Conservation (phyloP, 805 yeast species). For the Schwanniomyces polymorphus region DNA sequence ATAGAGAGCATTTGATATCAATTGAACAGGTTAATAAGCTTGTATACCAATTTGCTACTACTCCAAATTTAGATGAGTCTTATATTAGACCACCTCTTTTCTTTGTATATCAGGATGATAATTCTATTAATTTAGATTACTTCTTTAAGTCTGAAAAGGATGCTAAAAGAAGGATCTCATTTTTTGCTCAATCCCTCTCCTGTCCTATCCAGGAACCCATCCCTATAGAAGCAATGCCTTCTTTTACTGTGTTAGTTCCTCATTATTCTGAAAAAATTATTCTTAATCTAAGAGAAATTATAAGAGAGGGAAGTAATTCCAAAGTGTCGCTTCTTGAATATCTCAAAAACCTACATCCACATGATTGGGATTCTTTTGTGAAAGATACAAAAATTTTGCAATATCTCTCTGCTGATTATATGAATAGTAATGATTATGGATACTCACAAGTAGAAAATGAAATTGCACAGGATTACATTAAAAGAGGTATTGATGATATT, state of each 20-base stretch:
- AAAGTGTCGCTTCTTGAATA: slow-evolving; percentile 71
- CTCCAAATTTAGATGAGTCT: slow-evolving; percentile 19
- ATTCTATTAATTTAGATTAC: slow-evolving; percentile 30
- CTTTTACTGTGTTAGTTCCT: slow-evolving; percentile 52
- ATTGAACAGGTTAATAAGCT: slow-evolving; percentile 40
- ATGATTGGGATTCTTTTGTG: slow-evolving; percentile 82
- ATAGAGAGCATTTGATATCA: slow-evolving; percentile 39
- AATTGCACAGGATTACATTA: slow-evolving; percentile 19
- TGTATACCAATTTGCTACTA: slow-evolving; percentile 24
- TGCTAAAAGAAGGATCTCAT: slow-evolving; percentile 52
- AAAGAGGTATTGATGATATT: slow-evolving; percentile 53
- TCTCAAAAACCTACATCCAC: slow-evolving; percentile 65
- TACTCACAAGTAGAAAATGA: not conserved
- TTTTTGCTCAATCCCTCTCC: slow-evolving; percentile 54
- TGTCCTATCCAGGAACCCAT: slow-evolving; percentile 49
- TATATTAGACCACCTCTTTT: slow-evolving; percentile 43
- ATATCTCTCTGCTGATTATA: slow-evolving; percentile 6
- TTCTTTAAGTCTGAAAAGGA: slow-evolving; percentile 47
- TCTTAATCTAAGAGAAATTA: slow-evolving; percentile 43
- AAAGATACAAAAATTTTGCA: slow-evolving; percentile 60
- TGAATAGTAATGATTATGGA: not conserved
- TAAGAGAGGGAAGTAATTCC: slow-evolving; percentile 45
- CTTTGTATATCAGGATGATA: slow-evolving; percentile 51
- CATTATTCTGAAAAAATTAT: slow-evolving; percentile 54
- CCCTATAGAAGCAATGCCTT: slow-evolving; percentile 48